Base-by-base conservation (phyloP, 495 filamentous ascomycete species). In the Penicillium paradoxum region DNA sequence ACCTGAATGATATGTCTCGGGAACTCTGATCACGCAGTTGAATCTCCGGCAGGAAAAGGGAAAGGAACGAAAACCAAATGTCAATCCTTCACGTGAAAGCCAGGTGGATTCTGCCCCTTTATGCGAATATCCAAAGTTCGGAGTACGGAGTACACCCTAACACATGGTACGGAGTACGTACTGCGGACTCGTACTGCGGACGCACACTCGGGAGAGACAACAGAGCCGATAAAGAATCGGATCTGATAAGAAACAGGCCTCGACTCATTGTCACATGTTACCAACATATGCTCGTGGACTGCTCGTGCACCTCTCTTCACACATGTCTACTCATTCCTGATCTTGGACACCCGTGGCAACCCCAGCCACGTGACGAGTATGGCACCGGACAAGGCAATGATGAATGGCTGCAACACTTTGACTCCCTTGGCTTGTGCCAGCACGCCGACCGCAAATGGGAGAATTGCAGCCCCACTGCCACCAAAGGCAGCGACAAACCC, bases 401-500 rank as follows among this genome's bases (percentile, higher is more conserved):
- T 78, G 56, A 91, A 80, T 13, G 89, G 89, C 70, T 91, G 88
- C 57, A 92, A 58, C 10, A 91, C 87, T 61, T 83, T 67, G 8
- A 93, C 89, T 14, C 90, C 90, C 65, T 81, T 86, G 14, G 78
- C 80, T 66, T 93, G 85, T 6, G 89, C 90, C 67, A 95, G 86
- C 0, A 88, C 88, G 1, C 90, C 90, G 1, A 95, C 86, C 0
- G 81, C 86, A 64, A 95, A 96, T 0, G 90, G 90, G 43, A 96
- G 81, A 14, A 92, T 65, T 0, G 89, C 88, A 3, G 88, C 90
- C 0, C 90, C 90, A 7, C 79, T 79, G 0, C 88, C 85, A 2
- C 90, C 90, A 69, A 91, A 85, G 0, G 90, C 88, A 9, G 86
- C 85, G 2, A 86, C 87, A 56, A 95, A 95, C 0, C 90, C 90